Evolutionary conservation across 345 rosid species (phyloP), one percentile per base, ranked within the genome.

Genomic region (Combretum micranthum): DNA sequence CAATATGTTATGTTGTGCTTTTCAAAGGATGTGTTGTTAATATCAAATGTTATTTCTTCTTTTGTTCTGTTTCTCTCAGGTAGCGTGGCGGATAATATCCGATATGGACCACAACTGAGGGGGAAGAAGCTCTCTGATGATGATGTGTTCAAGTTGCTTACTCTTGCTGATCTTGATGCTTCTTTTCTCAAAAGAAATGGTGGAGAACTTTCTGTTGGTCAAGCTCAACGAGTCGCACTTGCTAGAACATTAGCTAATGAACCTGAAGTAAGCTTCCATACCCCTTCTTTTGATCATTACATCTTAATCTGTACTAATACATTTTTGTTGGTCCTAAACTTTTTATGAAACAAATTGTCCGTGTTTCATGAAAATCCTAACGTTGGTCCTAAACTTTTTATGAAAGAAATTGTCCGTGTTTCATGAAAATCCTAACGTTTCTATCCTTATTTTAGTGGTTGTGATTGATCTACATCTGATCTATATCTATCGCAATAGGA

Each of bases 181-280:
- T 73, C 88, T 17, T 76, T 83, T 44, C 63, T 67, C 10, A 63
- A 47, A 51, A 92, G 83, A 76, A 71, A 43, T 18, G 82, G 83
- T n/a, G 47, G 60, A 4, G 95, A 86, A 59, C 61, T 88, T 61
- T 88, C 96, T 0, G 95, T 86, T 0, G 96, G 96, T 44, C 94
- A 92, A 77, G 87, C 89, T n/a, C 98, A 86, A 57, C 72, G 98
- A 61, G 98, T 88, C 46, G 96, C 98, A 0, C 88, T 92, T 44
- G 96, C 98, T 1, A 74, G 96, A 68, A 92, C 96, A 4, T 66
- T 92, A 37, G 98, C 96, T 8, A 88, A 88, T 25, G 86, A 83
- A 17, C 98, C 96, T 0, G 93, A 86, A 78, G 91, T 83, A 56
- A 61, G 53, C 47, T 23, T 10, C 2, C 2, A 16, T 1, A 14